Base-by-base conservation (phyloP, 148 eudicot genomes). In the Chenopodium album region DNA sequence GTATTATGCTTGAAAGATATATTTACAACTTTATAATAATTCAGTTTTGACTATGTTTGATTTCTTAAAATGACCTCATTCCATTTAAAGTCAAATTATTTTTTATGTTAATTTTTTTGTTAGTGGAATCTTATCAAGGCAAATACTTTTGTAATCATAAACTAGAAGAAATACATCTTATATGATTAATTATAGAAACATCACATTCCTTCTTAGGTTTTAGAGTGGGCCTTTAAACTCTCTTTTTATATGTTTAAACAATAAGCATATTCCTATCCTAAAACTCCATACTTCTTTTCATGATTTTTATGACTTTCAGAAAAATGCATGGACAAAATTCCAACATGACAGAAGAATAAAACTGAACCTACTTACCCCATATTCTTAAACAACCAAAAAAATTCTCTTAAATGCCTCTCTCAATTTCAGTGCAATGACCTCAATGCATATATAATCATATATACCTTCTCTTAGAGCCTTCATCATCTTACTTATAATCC, bases 331-430 rank as follows among this genome's bases (percentile, higher is more conserved):
- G 14, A 41, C 85, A 73, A 79, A 76, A 85, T 68, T 78, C 85
- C 85, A 82, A 85, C 68, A 69, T 82, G 80, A 75, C 85, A 82
- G 73, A 73, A 82, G 44, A 85, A 17, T 70, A 63, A 71, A 66
- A 82, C 56, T 73, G 44, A 79, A 82, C 79, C 85, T 82, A 82
- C 80, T 82, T 82, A 46, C 54, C 74, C 85, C 82, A 78, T 79
- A 65, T 67, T 74, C 71, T 81, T 75, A 69, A 75, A 69, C 64
- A 78, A 81, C 71, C 74, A 54, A 59, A 80, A 80, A 80, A 65
- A 34, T 56, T 64, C 60, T 37, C 64, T 75, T 71, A 10, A 74
- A 74, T 74, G 67, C 64, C 79, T 77, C 52, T 68, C 78, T 84
- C 76, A 82, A 64, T 84, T 84, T 76, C 86, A 71, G 86, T 84